Evolutionary conservation across 1,284 basidiomycete species (phyloP).

Genomic region (Xerocomus amazonicus): DNA sequence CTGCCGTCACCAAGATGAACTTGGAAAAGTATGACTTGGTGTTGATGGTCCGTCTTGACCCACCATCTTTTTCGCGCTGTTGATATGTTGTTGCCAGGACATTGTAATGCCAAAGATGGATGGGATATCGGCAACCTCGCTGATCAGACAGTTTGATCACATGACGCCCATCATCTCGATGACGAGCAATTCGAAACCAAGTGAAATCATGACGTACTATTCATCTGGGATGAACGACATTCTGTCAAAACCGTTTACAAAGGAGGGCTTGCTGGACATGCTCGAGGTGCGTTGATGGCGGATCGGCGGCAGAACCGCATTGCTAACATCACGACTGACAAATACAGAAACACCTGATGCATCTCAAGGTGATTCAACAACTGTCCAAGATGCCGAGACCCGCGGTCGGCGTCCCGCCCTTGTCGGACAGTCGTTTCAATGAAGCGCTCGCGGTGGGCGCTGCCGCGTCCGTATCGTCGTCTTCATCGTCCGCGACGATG

Average conservation of each 20-base stretch:
- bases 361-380: constrained; percentile 87
- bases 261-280: constrained; percentile 86
- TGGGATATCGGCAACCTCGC: constrained; percentile 84
- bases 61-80: not conserved
- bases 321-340: too few relatives aligned
- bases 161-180: constrained; percentile 96
- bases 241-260: constrained; percentile 95
- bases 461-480: constrained; percentile 8
- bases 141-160: constrained; percentile 92
- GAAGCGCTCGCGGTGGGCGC: constrained; percentile 44
- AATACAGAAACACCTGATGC: constrained; percentile 83
- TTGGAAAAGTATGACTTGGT: constrained; percentile 92
- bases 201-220: constrained; percentile 91
- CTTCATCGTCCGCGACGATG: constrained; percentile 15
- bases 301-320: not conserved
- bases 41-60: constrained; percentile 69
- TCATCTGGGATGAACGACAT: constrained; percentile 93
- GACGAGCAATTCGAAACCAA: constrained; percentile 91
- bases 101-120: constrained; percentile 95
- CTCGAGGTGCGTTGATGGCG: constrained; percentile 63
- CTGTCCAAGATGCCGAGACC: constrained; percentile 66
- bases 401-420: constrained; percentile 67
- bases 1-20: constrained; percentile 95
- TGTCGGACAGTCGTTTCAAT: constrained; percentile 60
- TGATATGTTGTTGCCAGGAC: constrained; percentile 50